A percentile compares a stretch with the other conserved stretches of the same genome.
Evolutionary conservation across 192 early-diverging fungal species (phyloP).

Genomic region (Lobosporangium transversale): DNA sequence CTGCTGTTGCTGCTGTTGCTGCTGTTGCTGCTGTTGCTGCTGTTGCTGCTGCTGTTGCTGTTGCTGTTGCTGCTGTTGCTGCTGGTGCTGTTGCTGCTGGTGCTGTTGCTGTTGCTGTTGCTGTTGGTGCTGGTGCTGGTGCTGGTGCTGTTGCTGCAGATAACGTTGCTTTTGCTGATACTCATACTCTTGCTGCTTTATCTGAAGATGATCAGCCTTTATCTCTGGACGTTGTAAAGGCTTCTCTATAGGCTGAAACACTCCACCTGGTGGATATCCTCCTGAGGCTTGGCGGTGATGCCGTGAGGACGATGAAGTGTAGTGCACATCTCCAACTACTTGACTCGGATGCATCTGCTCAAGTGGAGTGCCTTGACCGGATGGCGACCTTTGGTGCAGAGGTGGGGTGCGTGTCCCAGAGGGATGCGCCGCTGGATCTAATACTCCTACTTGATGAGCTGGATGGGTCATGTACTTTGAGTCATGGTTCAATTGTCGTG

Average conservation of each 20-base stretch:
- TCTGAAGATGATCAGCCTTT: constrained; percentile 5
- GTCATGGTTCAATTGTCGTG: not conserved
- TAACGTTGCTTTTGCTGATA: constrained; percentile 10
- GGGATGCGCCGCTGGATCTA: constrained; percentile 2
- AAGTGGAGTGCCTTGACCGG: not conserved
- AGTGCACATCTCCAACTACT: not conserved
- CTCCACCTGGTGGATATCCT: not conserved
- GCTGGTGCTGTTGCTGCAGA: constrained; percentile 7
- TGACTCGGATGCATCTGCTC: constrained; percentile 7
- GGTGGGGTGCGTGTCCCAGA: constrained; percentile 13
- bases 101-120: constrained; percentile 16
- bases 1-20: constrained; percentile 11
- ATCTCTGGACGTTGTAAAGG: not conserved
- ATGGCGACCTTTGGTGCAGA: constrained; percentile 4
- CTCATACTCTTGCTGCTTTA: constrained; percentile 14
- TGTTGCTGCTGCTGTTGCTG: constrained; percentile 3
- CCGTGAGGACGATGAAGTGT: not conserved
- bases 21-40: constrained; percentile 3
- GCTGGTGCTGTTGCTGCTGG: not conserved
- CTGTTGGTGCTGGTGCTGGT: not conserved
- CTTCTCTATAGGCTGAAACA: not conserved
- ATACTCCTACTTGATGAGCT: not conserved
- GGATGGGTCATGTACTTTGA: not conserved
- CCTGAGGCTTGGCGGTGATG: constrained; percentile 15
- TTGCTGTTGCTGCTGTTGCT: constrained; percentile 5